Conservation (phyloP, 139 green algal genomes). For the Coccomyxa sp. region DNA sequence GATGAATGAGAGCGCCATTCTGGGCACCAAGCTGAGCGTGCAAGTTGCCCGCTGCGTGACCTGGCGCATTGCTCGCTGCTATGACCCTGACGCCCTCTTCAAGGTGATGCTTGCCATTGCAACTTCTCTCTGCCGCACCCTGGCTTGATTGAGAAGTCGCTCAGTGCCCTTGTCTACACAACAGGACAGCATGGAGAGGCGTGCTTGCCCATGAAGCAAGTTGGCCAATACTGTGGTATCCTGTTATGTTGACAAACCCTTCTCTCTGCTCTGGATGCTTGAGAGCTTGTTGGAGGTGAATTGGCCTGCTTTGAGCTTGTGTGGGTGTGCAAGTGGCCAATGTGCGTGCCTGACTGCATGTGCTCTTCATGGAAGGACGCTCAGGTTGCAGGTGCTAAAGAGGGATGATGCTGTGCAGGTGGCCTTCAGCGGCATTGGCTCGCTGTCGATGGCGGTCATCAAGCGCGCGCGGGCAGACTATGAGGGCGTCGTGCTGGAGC, state of each 20-base stretch:
- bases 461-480: slow-evolving; percentile 36
- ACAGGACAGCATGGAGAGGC: too few species aligned
- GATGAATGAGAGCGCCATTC: slow-evolving; percentile 52
- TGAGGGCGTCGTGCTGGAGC: slow-evolving; percentile 23
- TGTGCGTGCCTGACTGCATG: too few species aligned
- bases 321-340: not conserved
- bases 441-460: slow-evolving; percentile 65
- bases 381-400: not conserved
- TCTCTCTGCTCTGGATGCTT: too few species aligned
- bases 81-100: slow-evolving; percentile 58
- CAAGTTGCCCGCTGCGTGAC: slow-evolving; percentile 56
- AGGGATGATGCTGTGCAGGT: slow-evolving; percentile 5
- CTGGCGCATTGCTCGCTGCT: slow-evolving; percentile 35
- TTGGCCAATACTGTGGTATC: not conserved
- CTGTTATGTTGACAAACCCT: not conserved
- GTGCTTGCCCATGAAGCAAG: not conserved
- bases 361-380: not conserved
- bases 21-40: slow-evolving; percentile 48
- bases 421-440: slow-evolving; percentile 65
- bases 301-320: not conserved
- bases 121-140: too few species aligned
- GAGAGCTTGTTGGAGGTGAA: not conserved
- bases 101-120: too few species aligned
- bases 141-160: too few species aligned
- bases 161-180: too few species aligned